Conservation (phyloP, 1,139 yeast genomes). For the Yamadazyma sp. region DNA sequence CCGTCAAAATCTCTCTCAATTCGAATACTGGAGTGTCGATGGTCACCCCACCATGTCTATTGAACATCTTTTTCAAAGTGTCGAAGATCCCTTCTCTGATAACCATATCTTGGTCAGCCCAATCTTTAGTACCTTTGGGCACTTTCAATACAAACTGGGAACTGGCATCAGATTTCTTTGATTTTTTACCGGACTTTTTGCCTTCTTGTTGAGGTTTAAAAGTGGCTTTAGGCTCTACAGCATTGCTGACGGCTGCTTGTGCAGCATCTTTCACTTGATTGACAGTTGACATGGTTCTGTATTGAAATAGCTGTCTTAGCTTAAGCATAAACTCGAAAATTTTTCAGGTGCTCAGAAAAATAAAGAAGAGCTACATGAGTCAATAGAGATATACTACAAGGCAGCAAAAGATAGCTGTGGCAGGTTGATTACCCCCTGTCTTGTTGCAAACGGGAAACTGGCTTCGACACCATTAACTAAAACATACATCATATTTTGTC, state of each 20-base stretch:
- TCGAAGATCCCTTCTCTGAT: conserved; percentile 84
- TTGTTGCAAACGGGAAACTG: no score
- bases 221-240: conserved; percentile 1
- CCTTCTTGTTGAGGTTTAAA: background rate
- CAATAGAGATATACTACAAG: background rate
- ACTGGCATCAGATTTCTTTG: conserved; percentile 10
- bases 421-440: no score
- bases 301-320: conserved; percentile 10
- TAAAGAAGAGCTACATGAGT: background rate
- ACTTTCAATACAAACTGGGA: conserved; percentile 70
- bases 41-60: conserved; percentile 96
- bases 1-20: conserved; percentile 89
- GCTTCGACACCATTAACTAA: background rate
- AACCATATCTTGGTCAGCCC: conserved; percentile 98
- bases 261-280: conserved; percentile 7
- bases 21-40: conserved; percentile 98
- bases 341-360: conserved; percentile 8
- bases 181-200: conserved; percentile 6
- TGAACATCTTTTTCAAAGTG: conserved; percentile 70
- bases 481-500: background rate
- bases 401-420: background rate
- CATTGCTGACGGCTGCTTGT: conserved; percentile 5
- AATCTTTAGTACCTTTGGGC: conserved; percentile 96
- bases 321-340: conserved; percentile 8
- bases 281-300: conserved; percentile 28